Evolutionary conservation across 352 stramenopile species (phyloP).

Genomic region (Globisporangium heterothallicum): DNA sequence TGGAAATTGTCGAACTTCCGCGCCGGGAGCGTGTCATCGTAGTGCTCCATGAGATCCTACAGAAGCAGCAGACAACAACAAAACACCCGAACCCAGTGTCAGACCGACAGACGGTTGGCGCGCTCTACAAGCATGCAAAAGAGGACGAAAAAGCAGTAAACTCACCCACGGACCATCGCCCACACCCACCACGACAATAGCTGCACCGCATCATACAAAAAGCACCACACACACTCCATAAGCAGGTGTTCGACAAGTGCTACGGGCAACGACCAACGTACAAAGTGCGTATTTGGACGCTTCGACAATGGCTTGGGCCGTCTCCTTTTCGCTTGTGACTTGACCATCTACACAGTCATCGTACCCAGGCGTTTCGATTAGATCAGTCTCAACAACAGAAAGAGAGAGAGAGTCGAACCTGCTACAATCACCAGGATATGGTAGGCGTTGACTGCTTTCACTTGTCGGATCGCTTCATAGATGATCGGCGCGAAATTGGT

Average conservation of each 20-base stretch:
- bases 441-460: slow-evolving; percentile 38
- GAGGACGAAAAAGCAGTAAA: too few relatives aligned
- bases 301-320: slow-evolving; percentile 56
- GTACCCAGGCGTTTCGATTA: not conserved
- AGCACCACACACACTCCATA: too few relatives aligned
- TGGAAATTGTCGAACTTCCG: slow-evolving; percentile 79
- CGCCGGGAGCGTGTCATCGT: slow-evolving; percentile 43
- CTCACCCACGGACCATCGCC: slow-evolving; percentile 67
- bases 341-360: slow-evolving; percentile 34
- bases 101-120: not conserved
- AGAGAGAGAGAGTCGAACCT: too few relatives aligned
- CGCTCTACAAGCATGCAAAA: too few relatives aligned
- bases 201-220: slow-evolving; percentile 21
- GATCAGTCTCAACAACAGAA: too few relatives aligned
- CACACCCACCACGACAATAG: slow-evolving; percentile 72
- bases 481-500: slow-evolving; percentile 84
- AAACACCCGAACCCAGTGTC: too few relatives aligned
- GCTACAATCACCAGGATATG: slow-evolving; percentile 77
- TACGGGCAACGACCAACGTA: slow-evolving; percentile 27
- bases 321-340: slow-evolving; percentile 64
- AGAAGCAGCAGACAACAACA: too few relatives aligned
- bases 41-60: slow-evolving; percentile 60
- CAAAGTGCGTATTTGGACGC: slow-evolving; percentile 67
- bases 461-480: slow-evolving; percentile 55
- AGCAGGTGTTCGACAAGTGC: too few relatives aligned